Base-by-base conservation (phyloP, 345 rosid genomes). In the Rhodomyrtus tomentosa region DNA sequence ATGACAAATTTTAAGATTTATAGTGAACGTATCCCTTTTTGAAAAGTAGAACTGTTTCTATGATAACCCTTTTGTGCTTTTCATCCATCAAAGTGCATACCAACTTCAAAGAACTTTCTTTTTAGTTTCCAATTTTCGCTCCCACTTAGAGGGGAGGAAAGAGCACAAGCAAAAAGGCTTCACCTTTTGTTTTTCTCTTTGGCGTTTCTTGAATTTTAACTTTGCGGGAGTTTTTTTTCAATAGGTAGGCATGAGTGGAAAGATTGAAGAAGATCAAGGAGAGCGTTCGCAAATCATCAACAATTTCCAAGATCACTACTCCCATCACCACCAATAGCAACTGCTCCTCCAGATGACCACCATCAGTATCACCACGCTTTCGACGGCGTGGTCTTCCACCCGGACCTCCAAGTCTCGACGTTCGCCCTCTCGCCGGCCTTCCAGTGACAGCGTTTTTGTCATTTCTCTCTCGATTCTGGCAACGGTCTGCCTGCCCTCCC, bases 291-390 rank as follows among this genome's bases (percentile, higher is more conserved):
- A 62, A 21, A 62, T 24, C 76, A 32, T 62, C 42, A 62, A 45
- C 49, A 45, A 45, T 45, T 45, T 45, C 10, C 49, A 45, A 45
- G 10, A 45, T 45, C 11, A 9, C 49, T n/a, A n/a, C n/a, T n/a
- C n/a, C n/a, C n/a, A n/a, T n/a, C n/a, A n/a, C n/a, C n/a, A n/a
- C n/a, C n/a, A n/a, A n/a, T n/a, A n/a, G 8, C 84, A 93, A n/a
- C 83, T 92, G 86, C 88, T 93, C 82, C 91, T 91, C 54, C 96
- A 92, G 81, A 90, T 90, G 52, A 89, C 4, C 92, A 24, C 90
- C 88, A 62, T 24, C 42, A 62, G 9, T 32, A 62, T 24, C 42
- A 62, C 42, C 42, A 62, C 42, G 0, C 42, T 62, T 62, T 62
- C 8, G 76, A 24, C 24, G 24, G 76, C 42, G 76, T 24, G 8